phyloP scores from a whole-genome alignment of 1,284 basidiomycete species.

The Malassezia globosa region DNA sequence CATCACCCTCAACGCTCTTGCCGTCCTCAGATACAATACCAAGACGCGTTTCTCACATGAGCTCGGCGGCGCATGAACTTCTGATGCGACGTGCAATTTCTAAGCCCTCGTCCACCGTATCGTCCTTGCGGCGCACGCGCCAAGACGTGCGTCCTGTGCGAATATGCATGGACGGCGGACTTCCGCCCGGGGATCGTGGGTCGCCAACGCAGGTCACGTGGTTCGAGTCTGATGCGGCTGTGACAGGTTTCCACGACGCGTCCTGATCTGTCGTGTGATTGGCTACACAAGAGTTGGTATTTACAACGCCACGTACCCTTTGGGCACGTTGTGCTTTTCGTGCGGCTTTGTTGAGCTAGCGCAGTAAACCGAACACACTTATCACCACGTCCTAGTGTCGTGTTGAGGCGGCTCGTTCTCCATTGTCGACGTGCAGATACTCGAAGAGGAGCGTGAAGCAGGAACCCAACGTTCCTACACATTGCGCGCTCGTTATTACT shows the following conservation, averaged over 20 bases:
- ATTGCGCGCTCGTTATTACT: too few relatives aligned
- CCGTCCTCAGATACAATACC: too few relatives aligned
- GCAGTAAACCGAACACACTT: too few relatives aligned
- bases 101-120: constrained; percentile 17
- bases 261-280: background rate
- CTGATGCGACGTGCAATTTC: constrained; percentile 6
- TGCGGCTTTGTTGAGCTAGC: too few relatives aligned
- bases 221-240: constrained; percentile 26
- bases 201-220: constrained; percentile 18
- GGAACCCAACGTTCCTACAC: too few relatives aligned
- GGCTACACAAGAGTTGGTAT: background rate
- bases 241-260: constrained; percentile 19
- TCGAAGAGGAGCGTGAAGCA: too few relatives aligned
- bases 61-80: background rate
- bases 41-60: background rate
- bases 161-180: background rate
- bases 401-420: too few relatives aligned
- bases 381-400: too few relatives aligned
- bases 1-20: too few relatives aligned
- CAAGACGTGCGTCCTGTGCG: background rate
- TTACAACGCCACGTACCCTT: background rate
- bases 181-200: background rate
- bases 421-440: too few relatives aligned
- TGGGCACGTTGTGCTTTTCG: too few relatives aligned
- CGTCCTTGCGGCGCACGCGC: too few relatives aligned